These are phyloP conservation scores for Myrica gale DNA, from an alignment of 306 rosid genomes.

Conservation along the genomic window DNA sequence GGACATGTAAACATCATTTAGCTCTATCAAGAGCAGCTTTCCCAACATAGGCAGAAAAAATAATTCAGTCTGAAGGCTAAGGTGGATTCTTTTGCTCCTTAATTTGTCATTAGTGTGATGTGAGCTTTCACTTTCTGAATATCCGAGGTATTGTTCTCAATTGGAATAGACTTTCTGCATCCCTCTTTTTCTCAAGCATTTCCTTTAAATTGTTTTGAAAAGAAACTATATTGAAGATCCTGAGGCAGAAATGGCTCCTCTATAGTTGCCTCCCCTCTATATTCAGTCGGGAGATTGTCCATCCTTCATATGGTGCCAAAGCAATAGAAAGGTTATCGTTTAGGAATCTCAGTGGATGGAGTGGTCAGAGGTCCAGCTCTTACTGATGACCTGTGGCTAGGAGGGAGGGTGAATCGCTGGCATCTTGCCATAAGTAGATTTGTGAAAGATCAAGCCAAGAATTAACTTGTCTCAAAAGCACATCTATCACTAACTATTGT, in stretches of 20 bases:
- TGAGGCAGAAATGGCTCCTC: conserved; percentile 6
- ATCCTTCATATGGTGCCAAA: neutral
- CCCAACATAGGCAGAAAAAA: neutral
- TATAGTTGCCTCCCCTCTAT: neutral
- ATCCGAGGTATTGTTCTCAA: neutral
- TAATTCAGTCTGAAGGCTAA: neutral
- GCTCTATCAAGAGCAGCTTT: neutral
- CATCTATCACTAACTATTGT: conserved; percentile 10
- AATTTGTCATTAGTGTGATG: neutral
- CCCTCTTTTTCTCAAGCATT: neutral
- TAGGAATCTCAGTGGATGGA: conserved; percentile 8
- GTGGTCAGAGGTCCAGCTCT: neutral
- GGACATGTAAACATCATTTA: neutral
- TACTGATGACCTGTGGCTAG: neutral
- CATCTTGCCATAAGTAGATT: neutral
- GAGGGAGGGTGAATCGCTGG: neutral
- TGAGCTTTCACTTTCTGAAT: neutral
- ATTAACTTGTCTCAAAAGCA: neutral
- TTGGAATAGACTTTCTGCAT: neutral
- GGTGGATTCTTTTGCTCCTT: neutral
- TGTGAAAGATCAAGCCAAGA: neutral
- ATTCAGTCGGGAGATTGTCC: neutral
- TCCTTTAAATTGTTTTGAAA: neutral
- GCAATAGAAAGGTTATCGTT: neutral
- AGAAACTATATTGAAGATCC: neutral